phyloP scores from a whole-genome alignment of 1,139 yeast genomes.

The Geotrichum restrictum region DNA sequence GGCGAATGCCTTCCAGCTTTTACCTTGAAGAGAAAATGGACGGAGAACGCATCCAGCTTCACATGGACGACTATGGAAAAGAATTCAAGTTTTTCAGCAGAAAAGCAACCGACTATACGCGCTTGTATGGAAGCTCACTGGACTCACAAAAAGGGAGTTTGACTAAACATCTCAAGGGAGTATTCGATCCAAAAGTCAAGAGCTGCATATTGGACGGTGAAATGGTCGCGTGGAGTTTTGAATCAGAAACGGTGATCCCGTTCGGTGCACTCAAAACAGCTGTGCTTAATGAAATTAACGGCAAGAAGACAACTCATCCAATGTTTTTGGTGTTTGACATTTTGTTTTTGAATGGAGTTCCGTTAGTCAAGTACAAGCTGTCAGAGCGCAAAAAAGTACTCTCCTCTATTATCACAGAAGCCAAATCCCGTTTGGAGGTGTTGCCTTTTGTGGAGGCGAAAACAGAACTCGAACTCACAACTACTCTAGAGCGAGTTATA shows the following conservation, averaged over 20 bases:
- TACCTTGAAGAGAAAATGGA: constrained; percentile 88
- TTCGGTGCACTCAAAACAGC: constrained; percentile 75
- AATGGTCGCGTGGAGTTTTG: constrained; percentile 81
- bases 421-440: constrained; percentile 50
- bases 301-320: constrained; percentile 44
- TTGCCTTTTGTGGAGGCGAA: constrained; percentile 47
- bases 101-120: constrained; percentile 67
- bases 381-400: constrained; percentile 55
- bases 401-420: constrained; percentile 42
- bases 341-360: constrained; percentile 59
- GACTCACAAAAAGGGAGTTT: constrained; percentile 52
- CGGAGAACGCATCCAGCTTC: constrained; percentile 84
- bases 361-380: constrained; percentile 55
- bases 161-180: constrained; percentile 51
- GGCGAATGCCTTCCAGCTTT: constrained; percentile 45
- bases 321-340: constrained; percentile 69
- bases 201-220: constrained; percentile 77
- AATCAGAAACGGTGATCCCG: constrained; percentile 58
- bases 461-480: constrained; percentile 46
- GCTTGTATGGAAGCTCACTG: constrained; percentile 63
- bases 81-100: constrained; percentile 62
- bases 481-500: constrained; percentile 56
- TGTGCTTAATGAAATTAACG: constrained; percentile 46
- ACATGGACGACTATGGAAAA: constrained; percentile 45
- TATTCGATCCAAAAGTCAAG: constrained; percentile 46